Percentiles rank a stretch among this genome's conserved stretches.
Conservation (phyloP, 345 rosid species). For the Brassica juncea region DNA sequence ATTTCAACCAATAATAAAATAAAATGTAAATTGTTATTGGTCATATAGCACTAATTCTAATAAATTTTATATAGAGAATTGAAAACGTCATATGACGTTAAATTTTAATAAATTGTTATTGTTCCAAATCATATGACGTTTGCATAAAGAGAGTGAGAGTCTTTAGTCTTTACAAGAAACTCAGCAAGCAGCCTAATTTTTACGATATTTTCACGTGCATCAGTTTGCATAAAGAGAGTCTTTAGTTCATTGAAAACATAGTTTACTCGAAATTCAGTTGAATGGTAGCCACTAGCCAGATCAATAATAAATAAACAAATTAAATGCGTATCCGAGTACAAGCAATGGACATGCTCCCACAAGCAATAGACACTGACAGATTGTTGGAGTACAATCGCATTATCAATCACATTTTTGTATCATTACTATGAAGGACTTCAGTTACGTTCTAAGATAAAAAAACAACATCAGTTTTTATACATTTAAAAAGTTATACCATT, state of each 20-base stretch:
- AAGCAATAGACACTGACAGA: constrained; percentile 34
- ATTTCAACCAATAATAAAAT: too few relatives aligned
- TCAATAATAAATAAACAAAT: constrained; percentile 13
- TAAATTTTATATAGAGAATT: too few relatives aligned
- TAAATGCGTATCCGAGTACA: constrained; percentile 43
- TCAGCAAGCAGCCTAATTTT: constrained; percentile 16
- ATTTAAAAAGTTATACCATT: too few relatives aligned
- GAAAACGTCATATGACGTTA: too few relatives aligned
- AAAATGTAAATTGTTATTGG: too few relatives aligned
- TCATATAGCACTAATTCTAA: too few relatives aligned
- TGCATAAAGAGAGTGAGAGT: too few relatives aligned
- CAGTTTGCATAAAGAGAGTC: constrained; percentile 26
- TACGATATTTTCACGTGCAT: constrained; percentile 39
- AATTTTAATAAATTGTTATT: too few relatives aligned
- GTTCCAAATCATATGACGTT: too few relatives aligned
- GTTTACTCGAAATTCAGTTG: neutral
- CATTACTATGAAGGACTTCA: constrained; percentile 1
- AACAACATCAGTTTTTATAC: too few relatives aligned
- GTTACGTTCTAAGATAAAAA: neutral
- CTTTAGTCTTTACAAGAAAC: neutral
- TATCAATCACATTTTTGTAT: constrained; percentile 16
- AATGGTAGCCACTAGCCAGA: constrained; percentile 22
- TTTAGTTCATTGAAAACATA: neutral
- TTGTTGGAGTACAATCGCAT: constrained; percentile 39
- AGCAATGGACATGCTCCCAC: constrained; percentile 46